These are phyloP conservation scores for Septoria petroselini DNA, from an alignment of 2,329 filamentous ascomycete species.

Conservation along the genomic window DNA sequence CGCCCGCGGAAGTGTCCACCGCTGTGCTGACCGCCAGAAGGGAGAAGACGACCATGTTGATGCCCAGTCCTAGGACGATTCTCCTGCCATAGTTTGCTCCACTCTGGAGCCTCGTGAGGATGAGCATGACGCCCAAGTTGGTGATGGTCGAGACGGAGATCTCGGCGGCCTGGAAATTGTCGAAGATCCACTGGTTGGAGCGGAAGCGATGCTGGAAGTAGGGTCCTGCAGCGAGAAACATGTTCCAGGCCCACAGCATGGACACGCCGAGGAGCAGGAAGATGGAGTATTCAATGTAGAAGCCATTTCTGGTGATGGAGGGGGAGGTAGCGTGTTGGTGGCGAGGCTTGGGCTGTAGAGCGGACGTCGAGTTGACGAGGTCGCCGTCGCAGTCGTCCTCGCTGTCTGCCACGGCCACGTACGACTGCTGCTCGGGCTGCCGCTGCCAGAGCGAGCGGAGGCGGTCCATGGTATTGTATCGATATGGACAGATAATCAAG, in stretches of 20 bases:
- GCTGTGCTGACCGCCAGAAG: constrained; percentile 77
- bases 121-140: constrained; percentile 71
- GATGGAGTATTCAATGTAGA: constrained; percentile 79
- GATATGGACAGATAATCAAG: background rate
- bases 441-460: constrained; percentile 31
- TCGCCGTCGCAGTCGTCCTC: constrained; percentile 20
- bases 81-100: constrained; percentile 83
- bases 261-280: constrained; percentile 83
- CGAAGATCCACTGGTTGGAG: constrained; percentile 65
- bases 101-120: constrained; percentile 76
- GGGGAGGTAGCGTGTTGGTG: background rate
- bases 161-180: constrained; percentile 87
- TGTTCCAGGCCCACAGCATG: constrained; percentile 99
- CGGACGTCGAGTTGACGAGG: constrained; percentile 10
- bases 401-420: constrained; percentile 31
- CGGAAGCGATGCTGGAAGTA: constrained; percentile 86
- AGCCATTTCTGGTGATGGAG: constrained; percentile 41
- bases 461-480: constrained; percentile 23
- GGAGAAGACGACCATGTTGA: constrained; percentile 74
- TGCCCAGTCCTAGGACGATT: constrained; percentile 70
- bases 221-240: constrained; percentile 92
- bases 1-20: constrained; percentile 59
- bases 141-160: constrained; percentile 80
- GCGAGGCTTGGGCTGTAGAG: background rate
- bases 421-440: constrained; percentile 35